Base-by-base conservation (phyloP, 2,329 filamentous ascomycete species). In the Furcasterigmium sp. region DNA sequence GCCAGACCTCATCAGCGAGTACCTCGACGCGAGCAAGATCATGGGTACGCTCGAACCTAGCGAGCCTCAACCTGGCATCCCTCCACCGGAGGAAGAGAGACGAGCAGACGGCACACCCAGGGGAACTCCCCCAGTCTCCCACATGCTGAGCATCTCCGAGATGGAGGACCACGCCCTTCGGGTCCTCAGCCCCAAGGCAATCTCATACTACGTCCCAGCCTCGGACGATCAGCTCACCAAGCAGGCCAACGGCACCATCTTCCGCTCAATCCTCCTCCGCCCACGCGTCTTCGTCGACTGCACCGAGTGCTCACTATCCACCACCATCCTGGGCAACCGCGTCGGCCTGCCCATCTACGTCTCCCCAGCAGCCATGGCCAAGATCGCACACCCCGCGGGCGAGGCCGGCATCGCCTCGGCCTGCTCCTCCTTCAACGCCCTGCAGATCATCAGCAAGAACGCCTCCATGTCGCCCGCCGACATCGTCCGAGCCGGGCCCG, bases 151-250 rank as follows among this genome's bases (percentile, higher is more conserved):
- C 56, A 70, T 94, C 41, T 78, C 91, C 56, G 89, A 94, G 57
- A 85, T 94, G 52, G 87, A 91, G 61, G 73, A 76, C 38, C 74
- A 82, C 8, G 88, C 87, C 13, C 83, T 82, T 32, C 82, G 81
- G 55, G 80, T 82, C 49, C 78, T 94, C 40, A 84, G 77, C 52
- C 74, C 78, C 49, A 91, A 90, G 64, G 86, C 84, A 41, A 91
- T 86, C 85, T 85, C 86, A 39, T 95, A 95, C 67, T 95, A 95
- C 68, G 91, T 78, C 63, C 93, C 87, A 1, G 87, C 85, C 2
- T 73, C 76, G 41, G 89, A 95, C 61, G 88, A 95, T 61, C 71
- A 87, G 26, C 61, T 78, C 52, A 84, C 84, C 47, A 94, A 94
- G 60, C 60, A 62, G n/a, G 76, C 84, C 62, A 94, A 95, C 68